These are phyloP conservation scores for Aspergillus coremiiformis DNA, from an alignment of 495 filamentous ascomycete genomes.

Conservation along the genomic window DNA sequence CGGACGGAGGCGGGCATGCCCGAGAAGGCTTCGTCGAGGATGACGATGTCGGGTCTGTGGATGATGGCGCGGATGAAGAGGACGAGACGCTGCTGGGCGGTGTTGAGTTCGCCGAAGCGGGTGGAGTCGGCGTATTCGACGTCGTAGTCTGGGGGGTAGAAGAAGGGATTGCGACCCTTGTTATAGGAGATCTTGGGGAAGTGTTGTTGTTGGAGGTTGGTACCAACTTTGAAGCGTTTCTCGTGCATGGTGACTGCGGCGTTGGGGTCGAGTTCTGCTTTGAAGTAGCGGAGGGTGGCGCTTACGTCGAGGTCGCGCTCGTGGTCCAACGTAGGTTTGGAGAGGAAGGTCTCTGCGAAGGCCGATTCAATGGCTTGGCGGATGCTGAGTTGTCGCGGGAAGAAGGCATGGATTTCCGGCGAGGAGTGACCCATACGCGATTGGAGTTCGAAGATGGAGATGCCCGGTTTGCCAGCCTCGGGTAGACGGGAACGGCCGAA, in stretches of 20 bases:
- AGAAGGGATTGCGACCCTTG: conserved; percentile 1
- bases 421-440: conserved; percentile 83
- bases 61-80: conserved; percentile 81
- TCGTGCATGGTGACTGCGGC: conserved; percentile 1
- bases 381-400: conserved; percentile 70
- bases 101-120: conserved; percentile 65
- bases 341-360: conserved; percentile 80
- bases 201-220: background rate
- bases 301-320: conserved; percentile 51
- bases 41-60: conserved; percentile 76
- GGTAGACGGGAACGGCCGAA: conserved; percentile 80
- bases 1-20: conserved; percentile 78
- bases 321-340: conserved; percentile 54
- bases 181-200: conserved; percentile 6
- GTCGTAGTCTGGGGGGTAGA: conserved; percentile 18
- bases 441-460: conserved; percentile 90
- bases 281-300: conserved; percentile 65
- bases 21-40: conserved; percentile 89
- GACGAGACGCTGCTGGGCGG: conserved; percentile 72
- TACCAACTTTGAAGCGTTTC: conserved; percentile 8
- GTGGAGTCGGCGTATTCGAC: conserved; percentile 63
- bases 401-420: conserved; percentile 89
- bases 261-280: conserved; percentile 59
- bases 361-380: conserved; percentile 72
- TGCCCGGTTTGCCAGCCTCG: conserved; percentile 58